Evolutionary conservation across 805 yeast genomes (phyloP).

Genomic region (Candida silvatica): DNA sequence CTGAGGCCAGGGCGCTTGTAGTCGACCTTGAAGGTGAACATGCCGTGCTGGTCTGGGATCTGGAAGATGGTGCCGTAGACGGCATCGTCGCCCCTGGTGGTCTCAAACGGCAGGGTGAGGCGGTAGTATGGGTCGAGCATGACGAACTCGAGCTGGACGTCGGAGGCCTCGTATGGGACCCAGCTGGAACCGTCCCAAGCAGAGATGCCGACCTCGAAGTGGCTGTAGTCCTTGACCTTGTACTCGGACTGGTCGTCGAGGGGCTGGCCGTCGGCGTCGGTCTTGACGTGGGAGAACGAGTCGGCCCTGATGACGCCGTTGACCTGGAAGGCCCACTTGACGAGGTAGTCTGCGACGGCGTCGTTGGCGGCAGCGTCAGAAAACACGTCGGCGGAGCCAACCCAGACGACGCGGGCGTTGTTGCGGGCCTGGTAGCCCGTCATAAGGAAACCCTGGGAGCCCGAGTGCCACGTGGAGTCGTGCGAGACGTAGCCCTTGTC

Average conservation of each 20-base stretch:
- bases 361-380: constrained; percentile 26
- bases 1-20: constrained; percentile 74
- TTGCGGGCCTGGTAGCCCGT: constrained; percentile 74
- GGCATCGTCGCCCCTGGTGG: constrained; percentile 33
- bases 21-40: constrained; percentile 77
- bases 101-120: constrained; percentile 43
- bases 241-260: constrained; percentile 36
- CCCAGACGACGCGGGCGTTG: constrained; percentile 75
- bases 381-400: constrained; percentile 60
- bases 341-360: constrained; percentile 34
- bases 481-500: constrained; percentile 29
- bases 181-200: constrained; percentile 42
- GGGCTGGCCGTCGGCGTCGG: constrained; percentile 3
- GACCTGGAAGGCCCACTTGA: constrained; percentile 70
- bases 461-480: constrained; percentile 64
- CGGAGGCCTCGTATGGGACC: constrained; percentile 57
- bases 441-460: constrained; percentile 67
- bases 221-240: constrained; percentile 66
- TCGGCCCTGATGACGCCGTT: constrained; percentile 52
- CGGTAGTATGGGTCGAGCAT: constrained; percentile 96
- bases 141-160: constrained; percentile 73
- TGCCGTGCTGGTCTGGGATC: constrained; percentile 94
- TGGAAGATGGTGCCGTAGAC: constrained; percentile 48
- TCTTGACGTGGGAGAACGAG: constrained; percentile 45
- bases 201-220: constrained; percentile 43